Base-by-base conservation (phyloP, 768 basidiomycete genomes). In the Paxillus involutus region DNA sequence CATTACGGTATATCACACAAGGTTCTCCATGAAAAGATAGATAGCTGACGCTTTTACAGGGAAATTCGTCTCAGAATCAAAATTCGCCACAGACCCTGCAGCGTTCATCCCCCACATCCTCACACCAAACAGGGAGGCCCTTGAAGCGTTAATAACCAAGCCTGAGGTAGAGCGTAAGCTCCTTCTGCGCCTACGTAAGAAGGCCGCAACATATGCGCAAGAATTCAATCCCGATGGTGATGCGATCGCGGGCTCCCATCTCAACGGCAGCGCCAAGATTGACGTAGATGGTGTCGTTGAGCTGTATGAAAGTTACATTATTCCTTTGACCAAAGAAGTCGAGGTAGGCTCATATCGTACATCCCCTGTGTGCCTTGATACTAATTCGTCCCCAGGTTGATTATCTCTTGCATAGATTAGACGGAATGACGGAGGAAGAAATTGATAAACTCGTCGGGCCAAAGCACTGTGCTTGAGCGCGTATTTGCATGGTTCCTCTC, bases 21-120 rank as follows among this genome's bases (percentile, higher is more conserved):
- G 24, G 7, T 19, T 21, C 4, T 53, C 30, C 21, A n/a, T 46
- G 45, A 35, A 16, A 19, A 42, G 29, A 47, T 21, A 42, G 19
- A 47, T 17, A 42, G 19, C 58, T 61, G 48, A 55, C 29, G 19
- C 3, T 30, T 35, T 6, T 58, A 9, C 66, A 99, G 96, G 97
- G 53, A 98, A 98, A 79, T 99, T 99, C 69, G 97, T 99, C 6
- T 94, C 95, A 5, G 97, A 99, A 73, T 91, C 91, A 26, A 99
- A 99, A 69, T 99, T 99, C 76, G 68, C 80, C n/a, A 80, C 84
- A 30, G 77, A 91, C 56, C 96, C 97, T 17, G 77, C 86, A 35
- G 84, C 86, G 10, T 99, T 98, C 72, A 81, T 99, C 52, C 94
- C 95, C 0, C 94, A 95, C 71, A 99, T 99, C 64, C 80, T 80